Evolutionary conservation across 2,329 filamentous ascomycete species (phyloP).

Genomic region (Ophiostoma sp.): DNA sequence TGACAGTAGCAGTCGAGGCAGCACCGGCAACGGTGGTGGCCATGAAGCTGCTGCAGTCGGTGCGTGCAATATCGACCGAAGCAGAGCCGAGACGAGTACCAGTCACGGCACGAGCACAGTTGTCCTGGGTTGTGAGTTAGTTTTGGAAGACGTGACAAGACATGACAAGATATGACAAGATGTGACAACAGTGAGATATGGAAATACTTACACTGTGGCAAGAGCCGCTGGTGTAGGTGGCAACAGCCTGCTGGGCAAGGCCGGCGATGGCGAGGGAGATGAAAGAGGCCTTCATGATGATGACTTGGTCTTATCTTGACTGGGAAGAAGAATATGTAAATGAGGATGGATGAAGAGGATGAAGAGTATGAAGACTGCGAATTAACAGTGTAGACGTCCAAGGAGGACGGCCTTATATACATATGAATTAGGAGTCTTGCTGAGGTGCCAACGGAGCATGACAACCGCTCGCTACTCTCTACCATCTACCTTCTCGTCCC

Average conservation of each 20-base stretch:
- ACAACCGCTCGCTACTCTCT: neutral
- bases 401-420: slow-evolving; percentile 11
- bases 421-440: neutral
- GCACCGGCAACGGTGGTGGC: neutral
- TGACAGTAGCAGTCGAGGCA: neutral
- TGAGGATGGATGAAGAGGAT: neutral
- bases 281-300: slow-evolving; percentile 15
- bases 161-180: no score
- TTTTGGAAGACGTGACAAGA: neutral
- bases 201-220: neutral
- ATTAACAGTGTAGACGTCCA: neutral
- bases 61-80: neutral
- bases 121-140: slow-evolving; percentile 5
- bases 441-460: neutral
- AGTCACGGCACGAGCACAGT: slow-evolving; percentile 15
- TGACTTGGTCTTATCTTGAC: slow-evolving; percentile 3
- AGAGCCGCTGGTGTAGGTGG: slow-evolving; percentile 9
- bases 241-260: slow-evolving; percentile 16
- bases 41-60: slow-evolving; percentile 11
- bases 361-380: neutral
- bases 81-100: slow-evolving; percentile 2
- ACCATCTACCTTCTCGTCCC: neutral
- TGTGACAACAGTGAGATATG: neutral
- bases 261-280: slow-evolving; percentile 11
- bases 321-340: neutral